Evolutionary conservation across 495 filamentous ascomycete species (phyloP).

Genomic region (Daldinia childiae): DNA sequence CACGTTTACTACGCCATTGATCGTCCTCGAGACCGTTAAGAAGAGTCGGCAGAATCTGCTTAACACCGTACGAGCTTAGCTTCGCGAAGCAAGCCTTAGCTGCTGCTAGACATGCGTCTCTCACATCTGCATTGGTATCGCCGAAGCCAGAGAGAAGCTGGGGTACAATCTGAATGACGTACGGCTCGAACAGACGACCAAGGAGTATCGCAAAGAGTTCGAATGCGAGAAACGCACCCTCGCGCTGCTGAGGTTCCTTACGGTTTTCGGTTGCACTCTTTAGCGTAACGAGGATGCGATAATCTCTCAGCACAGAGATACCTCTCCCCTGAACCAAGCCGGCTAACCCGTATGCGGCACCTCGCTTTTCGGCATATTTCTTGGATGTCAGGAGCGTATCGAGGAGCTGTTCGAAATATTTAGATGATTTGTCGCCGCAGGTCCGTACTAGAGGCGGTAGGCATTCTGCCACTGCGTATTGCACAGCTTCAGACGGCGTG

Average conservation of each 20-base stretch:
- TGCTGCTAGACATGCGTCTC: conserved; percentile 90
- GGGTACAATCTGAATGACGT: conserved; percentile 93
- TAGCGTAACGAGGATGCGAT: conserved; percentile 82
- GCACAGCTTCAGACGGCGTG: conserved; percentile 96
- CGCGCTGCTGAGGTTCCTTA: conserved; percentile 86
- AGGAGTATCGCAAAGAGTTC: conserved; percentile 88
- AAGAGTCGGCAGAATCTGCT: conserved; percentile 89
- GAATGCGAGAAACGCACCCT: conserved; percentile 88
- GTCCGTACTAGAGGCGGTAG: conserved; percentile 87
- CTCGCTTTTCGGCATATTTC: conserved; percentile 88
- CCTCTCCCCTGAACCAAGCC: conserved; percentile 88
- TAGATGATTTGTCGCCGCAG: conserved; percentile 75
- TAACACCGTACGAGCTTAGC: conserved; percentile 94
- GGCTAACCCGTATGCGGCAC: conserved; percentile 93
- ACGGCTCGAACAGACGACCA: conserved; percentile 90
- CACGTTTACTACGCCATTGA: conserved; percentile 98
- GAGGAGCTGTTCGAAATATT: conserved; percentile 82
- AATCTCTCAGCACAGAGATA: conserved; percentile 82
- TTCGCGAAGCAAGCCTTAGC: conserved; percentile 93
- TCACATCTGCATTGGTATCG: conserved; percentile 85
- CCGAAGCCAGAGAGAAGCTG: conserved; percentile 90
- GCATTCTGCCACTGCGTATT: conserved; percentile 94
- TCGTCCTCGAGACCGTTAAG: conserved; percentile 92
- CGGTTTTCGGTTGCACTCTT: conserved; percentile 86
- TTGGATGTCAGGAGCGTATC: conserved; percentile 83